Evolutionary conservation across 768 basidiomycete genomes (phyloP), one percentile per base, ranked within the genome.

Genomic region (Podaxis pistillaris): DNA sequence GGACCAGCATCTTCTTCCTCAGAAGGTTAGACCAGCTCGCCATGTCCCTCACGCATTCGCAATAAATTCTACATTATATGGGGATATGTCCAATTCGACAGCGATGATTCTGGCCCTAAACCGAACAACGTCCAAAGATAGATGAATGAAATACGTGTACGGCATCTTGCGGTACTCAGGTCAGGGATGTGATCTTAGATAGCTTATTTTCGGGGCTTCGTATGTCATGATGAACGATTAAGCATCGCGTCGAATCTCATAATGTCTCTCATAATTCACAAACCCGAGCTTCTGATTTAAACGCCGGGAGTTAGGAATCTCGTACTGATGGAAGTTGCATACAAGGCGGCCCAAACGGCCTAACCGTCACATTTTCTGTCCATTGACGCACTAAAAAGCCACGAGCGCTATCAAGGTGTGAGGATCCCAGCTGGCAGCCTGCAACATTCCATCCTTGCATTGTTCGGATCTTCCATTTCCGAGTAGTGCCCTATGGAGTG

Each of bases 91-190:
- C 17, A 33, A 50, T 19, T 49, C 56, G 55, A 63, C 54, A 50
- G 54, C 47, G 13, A 52, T 19, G 54, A 63, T 63, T 33, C 9
- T 60, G 17, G 24, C 17, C 15, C 60, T 52, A 55, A 65, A 61
- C 73, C 74, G 72, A 74, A 71, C 68, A 72, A 68, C 65, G 63
- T 64, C 63, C 66, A 65, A 66, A 69, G 58, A 71, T 70, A 66
- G 67, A 56, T 52, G 64, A 63, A 68, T 65, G 64, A 68, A 53
- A 65, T 62, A 56, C 47, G 65, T 47, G 66, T 68, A 68, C 68
- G 60, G 65, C 66, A 69, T 51, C 19, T 44, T 54, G 50, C 58
- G 50, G n/a, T 52, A 41, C 37, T 22, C 41, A 40, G 50, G 30
- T 33, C 51, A 41, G 40, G 24, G 30, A 24, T 41, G 22, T 19